Percentiles rank a stretch among this genome's conserved stretches.
Evolutionary conservation across 2,329 filamentous ascomycete species (phyloP).

Genomic region (Elsinoe necatrix): DNA sequence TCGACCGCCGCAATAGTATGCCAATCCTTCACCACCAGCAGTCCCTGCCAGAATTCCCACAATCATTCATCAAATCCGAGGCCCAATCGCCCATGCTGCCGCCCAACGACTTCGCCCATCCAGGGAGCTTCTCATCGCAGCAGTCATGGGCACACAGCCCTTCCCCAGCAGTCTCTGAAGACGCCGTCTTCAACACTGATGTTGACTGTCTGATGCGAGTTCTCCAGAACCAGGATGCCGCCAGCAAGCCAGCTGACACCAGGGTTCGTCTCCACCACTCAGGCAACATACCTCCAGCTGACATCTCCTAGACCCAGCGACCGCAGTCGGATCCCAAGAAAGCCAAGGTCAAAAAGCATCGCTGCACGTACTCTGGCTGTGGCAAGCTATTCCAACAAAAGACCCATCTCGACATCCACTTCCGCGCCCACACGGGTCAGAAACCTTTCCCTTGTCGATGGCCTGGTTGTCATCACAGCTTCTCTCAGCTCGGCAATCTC

Average conservation of each 20-base stretch:
- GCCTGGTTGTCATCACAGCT: conserved; percentile 64
- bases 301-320: background rate
- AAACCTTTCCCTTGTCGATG: conserved; percentile 76
- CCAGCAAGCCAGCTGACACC: conserved; percentile 15
- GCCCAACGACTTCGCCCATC: conserved; percentile 23
- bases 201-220: conserved; percentile 63
- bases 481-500: conserved; percentile 85
- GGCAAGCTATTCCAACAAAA: conserved; percentile 80
- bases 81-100: conserved; percentile 29
- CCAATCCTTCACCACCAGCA: conserved; percentile 8
- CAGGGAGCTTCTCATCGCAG: background rate
- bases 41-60: conserved; percentile 22
- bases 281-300: background rate
- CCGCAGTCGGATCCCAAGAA: conserved; percentile 16
- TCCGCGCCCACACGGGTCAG: conserved; percentile 76
- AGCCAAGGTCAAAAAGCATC: conserved; percentile 54
- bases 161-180: background rate
- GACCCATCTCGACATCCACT: conserved; percentile 87
- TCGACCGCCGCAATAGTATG: background rate
- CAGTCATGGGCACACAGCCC: background rate
- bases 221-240: conserved; percentile 59
- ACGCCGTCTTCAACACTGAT: conserved; percentile 14
- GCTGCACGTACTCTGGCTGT: conserved; percentile 66
- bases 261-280: background rate
- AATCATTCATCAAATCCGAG: conserved; percentile 37